These are phyloP conservation scores for Kuraishia piskuri DNA, from an alignment of 805 yeast species.

Conservation along the genomic window DNA sequence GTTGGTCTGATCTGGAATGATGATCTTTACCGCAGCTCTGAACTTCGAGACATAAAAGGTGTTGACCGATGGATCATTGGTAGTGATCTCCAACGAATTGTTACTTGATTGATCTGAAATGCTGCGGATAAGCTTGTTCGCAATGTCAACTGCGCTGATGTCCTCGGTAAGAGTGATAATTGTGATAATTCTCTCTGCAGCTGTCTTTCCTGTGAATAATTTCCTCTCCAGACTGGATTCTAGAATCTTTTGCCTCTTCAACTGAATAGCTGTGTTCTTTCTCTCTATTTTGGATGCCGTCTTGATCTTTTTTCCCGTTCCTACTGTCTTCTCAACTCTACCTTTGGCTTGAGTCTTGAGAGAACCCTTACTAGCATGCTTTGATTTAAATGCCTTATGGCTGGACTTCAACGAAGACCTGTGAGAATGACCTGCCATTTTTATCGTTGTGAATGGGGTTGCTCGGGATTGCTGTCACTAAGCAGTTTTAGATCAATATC, in stretches of 20 bases:
- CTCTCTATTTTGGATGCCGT: constrained; percentile 49
- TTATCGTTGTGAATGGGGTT: not conserved
- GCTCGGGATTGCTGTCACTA: no score
- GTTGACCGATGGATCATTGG: constrained; percentile 39
- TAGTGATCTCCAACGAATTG: constrained; percentile 22
- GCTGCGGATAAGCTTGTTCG: constrained; percentile 38
- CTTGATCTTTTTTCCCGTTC: constrained; percentile 27
- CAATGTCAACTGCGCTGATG: constrained; percentile 45
- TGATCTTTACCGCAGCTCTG: constrained; percentile 65
- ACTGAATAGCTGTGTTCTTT: constrained; percentile 69
- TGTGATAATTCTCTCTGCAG: constrained; percentile 79
- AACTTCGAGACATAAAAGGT: constrained; percentile 52
- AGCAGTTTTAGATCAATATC: no score
- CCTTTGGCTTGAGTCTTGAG: constrained; percentile 78
- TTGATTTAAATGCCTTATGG: constrained; percentile 86
- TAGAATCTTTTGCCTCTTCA: constrained; percentile 62
- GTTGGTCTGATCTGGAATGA: constrained; percentile 61
- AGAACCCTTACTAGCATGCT: constrained; percentile 84
- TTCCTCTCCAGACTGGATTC: constrained; percentile 52
- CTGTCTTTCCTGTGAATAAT: constrained; percentile 70
- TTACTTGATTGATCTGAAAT: constrained; percentile 16
- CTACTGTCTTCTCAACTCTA: constrained; percentile 64
- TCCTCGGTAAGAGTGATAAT: constrained; percentile 75
- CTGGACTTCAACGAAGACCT: constrained; percentile 75
- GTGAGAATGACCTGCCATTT: constrained; percentile 77